These are phyloP conservation scores for Candida saitoana DNA, from an alignment of 805 yeast genomes.

Conservation along the genomic window DNA sequence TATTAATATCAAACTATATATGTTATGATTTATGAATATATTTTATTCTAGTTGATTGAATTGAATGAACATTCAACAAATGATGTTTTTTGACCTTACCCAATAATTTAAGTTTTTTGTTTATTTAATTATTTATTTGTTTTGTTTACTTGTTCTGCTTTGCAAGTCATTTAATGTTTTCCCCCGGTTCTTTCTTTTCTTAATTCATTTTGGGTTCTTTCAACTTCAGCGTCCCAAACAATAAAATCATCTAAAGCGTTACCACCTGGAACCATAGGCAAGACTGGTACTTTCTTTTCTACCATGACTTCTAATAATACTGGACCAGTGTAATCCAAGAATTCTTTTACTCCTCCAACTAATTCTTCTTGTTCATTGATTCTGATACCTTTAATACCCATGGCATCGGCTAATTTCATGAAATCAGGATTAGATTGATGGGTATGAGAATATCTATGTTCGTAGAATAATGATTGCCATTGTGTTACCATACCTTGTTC, in stretches of 20 bases:
- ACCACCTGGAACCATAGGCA: conserved; percentile 98
- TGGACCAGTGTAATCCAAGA: conserved; percentile 76
- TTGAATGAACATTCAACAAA: neutral
- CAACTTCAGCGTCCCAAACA: conserved; percentile 77
- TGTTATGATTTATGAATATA: no score
- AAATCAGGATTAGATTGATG: conserved; percentile 95
- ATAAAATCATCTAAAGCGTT: conserved; percentile 92
- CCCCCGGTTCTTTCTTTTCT: conserved; percentile 74
- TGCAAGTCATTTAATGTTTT: conserved; percentile 41
- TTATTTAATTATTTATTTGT: no score
- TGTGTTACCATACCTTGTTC: conserved; percentile 99
- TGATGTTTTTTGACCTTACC: conserved; percentile 1
- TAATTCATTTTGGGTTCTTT: conserved; percentile 61
- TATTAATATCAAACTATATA: neutral
- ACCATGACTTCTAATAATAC: conserved; percentile 85
- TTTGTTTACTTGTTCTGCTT: neutral
- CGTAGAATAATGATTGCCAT: conserved; percentile 97
- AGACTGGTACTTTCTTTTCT: conserved; percentile 90
- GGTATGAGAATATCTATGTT: conserved; percentile 96
- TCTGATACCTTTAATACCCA: conserved; percentile 85
- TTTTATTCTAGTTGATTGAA: neutral
- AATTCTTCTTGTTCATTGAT: conserved; percentile 64
- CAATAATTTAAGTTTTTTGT: neutral
- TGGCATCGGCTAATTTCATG: conserved; percentile 87
- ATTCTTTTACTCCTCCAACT: conserved; percentile 47